Evolutionary conservation across 352 stramenopile genomes (phyloP), one percentile per base, ranked within the genome.

Genomic region (Phytophthora vignae): DNA sequence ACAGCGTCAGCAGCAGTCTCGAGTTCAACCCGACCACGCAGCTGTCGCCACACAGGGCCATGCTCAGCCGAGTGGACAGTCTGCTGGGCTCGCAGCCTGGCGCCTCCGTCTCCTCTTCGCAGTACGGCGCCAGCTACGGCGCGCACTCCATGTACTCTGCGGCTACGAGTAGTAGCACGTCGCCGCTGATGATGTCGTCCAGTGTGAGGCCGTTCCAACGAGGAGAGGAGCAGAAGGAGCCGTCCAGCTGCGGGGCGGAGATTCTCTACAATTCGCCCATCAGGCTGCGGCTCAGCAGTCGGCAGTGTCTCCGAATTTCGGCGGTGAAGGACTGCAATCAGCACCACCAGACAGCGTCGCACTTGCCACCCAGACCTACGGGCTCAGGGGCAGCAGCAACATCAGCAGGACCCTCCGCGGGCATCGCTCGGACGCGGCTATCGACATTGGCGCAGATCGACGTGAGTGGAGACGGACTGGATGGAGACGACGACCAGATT

Each of bases 191-290:
- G 29, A 56, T 40, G 19, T 42, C 74, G 11, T 56, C 74, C 19
- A 55, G 74, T 19, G 57, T 50, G 19, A 36, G 60, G 49, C 57
- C 17, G 55, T 69, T 74, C 25, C 53, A 76, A 58, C 56, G 74
- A 65, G 27, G 40, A 19, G 82, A 90, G 42, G 77, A 90, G 31
- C 60, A 77, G 2, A 77, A 71, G 36, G 83, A 94, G 54, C 78
- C 82, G 11, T 91, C 85, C 4, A 81, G 77, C 21, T 94, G 88
- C 67, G 88, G 88, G 0, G 79, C 85, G 0, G 85, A 91, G 50
- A 92, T 95, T 19, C 76, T 88, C 9, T 95, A 91, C 64, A 86
- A 94, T 66, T 82, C 85, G 25, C 76, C 84, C 2, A 76, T 95
- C 46, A 78, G 87, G 0, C 54, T 95, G n/a, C 77, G 85, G 19